phyloP scores from a whole-genome alignment of 768 basidiomycete species.

The Boletellus sp. region DNA sequence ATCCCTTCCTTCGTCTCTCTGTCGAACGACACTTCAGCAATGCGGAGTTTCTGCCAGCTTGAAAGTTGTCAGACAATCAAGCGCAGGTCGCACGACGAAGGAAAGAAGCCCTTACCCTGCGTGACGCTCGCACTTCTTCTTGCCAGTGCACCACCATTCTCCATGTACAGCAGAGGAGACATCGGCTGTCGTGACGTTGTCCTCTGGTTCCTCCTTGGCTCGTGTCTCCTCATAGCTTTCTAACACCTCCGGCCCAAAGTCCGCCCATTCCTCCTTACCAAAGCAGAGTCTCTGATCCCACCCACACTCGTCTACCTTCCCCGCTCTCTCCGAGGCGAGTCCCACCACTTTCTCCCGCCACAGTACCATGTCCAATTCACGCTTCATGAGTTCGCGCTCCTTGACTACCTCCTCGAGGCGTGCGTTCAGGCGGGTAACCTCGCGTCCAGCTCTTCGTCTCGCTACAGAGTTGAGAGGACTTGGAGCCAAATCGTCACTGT shows the following conservation, averaged over 20 bases:
- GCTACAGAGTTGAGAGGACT: constrained; percentile 30
- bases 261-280: constrained; percentile 76
- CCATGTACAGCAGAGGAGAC: constrained; percentile 28
- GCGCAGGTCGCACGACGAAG: background rate
- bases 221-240: constrained; percentile 64
- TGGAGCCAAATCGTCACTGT: constrained; percentile 3
- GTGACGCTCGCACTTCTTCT: constrained; percentile 76
- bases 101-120: constrained; percentile 51
- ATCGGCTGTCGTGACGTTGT: constrained; percentile 40
- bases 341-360: constrained; percentile 70
- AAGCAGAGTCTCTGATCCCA: constrained; percentile 86
- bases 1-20: constrained; percentile 71
- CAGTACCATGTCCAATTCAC: constrained; percentile 61
- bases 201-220: constrained; percentile 29
- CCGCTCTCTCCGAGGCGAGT: constrained; percentile 64
- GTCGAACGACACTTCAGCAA: constrained; percentile 69
- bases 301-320: constrained; percentile 69
- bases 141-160: constrained; percentile 80
- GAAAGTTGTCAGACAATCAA: constrained; percentile 7
- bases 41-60: constrained; percentile 79
- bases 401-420: constrained; percentile 55
- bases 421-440: constrained; percentile 49
- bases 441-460: constrained; percentile 52
- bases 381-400: constrained; percentile 62
- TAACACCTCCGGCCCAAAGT: constrained; percentile 61